phyloP scores from a whole-genome alignment of 139 green algal species.

The Coccomyxa sp. region DNA sequence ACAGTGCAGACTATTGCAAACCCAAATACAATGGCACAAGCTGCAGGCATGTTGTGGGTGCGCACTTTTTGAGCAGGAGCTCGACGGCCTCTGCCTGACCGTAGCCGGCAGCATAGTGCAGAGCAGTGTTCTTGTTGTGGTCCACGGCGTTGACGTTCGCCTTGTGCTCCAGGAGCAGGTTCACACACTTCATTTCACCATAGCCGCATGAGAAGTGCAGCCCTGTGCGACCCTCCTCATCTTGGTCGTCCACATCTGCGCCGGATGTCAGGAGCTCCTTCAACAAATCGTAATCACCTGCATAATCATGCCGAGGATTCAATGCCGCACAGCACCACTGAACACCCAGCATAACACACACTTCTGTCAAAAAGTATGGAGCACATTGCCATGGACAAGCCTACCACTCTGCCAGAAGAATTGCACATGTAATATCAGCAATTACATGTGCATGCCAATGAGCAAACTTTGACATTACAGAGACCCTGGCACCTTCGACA shows the following conservation, averaged over 20 bases:
- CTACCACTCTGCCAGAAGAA: too few species aligned
- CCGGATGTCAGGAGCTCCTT: slow-evolving; percentile 66
- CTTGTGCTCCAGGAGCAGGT: slow-evolving; percentile 28
- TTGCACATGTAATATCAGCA: background rate
- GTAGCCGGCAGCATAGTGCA: slow-evolving; percentile 94
- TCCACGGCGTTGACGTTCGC: slow-evolving; percentile 81
- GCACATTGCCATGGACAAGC: too few species aligned
- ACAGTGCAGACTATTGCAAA: background rate
- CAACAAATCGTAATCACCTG: slow-evolving; percentile 57
- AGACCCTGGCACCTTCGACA: background rate
- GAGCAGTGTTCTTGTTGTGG: slow-evolving; percentile 88
- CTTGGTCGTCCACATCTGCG: slow-evolving; percentile 77
- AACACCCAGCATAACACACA: too few species aligned
- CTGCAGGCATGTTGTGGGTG: background rate
- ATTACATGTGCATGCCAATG: background rate
- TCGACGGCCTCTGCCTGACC: slow-evolving; percentile 69
- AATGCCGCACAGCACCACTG: background rate
- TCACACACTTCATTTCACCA: slow-evolving; percentile 74
- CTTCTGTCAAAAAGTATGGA: too few species aligned
- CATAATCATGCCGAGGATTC: background rate
- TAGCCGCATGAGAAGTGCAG: slow-evolving; percentile 96
- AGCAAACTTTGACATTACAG: background rate
- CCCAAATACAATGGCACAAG: background rate
- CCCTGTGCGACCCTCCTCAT: slow-evolving; percentile 91
- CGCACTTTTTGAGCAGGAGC: slow-evolving; percentile 57